Evolutionary conservation across 208 protist genomes (phyloP), one percentile per base, ranked within the genome.

Genomic region (Leishmania arabica): DNA sequence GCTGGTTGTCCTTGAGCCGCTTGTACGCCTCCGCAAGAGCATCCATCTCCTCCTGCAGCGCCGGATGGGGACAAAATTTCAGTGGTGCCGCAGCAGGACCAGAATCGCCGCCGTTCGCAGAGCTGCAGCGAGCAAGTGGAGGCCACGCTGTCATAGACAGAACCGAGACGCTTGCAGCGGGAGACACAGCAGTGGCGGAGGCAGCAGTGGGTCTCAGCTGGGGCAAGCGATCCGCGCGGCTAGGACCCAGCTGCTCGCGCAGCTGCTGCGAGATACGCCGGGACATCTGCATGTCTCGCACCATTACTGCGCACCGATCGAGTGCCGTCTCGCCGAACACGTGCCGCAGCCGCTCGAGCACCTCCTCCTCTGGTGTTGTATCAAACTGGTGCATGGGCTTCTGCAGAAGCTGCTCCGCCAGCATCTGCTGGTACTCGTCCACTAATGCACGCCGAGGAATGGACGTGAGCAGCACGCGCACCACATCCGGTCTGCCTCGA

Each of bases 311-410:
- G 71, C 95, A 97, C 24, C 86, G 84, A 65, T 88, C 80, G 27
- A 97, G 79, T 40, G 87, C 84, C 68, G 92, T 88, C 84, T 95
- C 93, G 71, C 95, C 95, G 53, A 97, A 92, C 19, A 89, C 90
- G 77, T 93, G 95, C 81, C 93, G 93, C n/a, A 97, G 84, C 47
- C 95, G 91, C 81, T 97, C 95, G 49, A 96, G 85, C 42, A 96
- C 92, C 81, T 97, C 95, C 76, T 96, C 93, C 79, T 96, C 93
- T 6, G 84, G 77, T 0, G 89, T 92, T 27, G 92, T 95, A 85
- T 96, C 91, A 77, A 96, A 97, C 77, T 93, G 80, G 89, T 94
- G 88, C 85, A 96, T 87, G 0, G 58, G 77, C 76, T 95, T 95
- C n/a, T 81, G 76, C 37, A 97, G 86, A 15, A 97, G 80, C 79